phyloP scores from a whole-genome alignment of 495 filamentous ascomycete species.

The Aspergillus campestris region DNA sequence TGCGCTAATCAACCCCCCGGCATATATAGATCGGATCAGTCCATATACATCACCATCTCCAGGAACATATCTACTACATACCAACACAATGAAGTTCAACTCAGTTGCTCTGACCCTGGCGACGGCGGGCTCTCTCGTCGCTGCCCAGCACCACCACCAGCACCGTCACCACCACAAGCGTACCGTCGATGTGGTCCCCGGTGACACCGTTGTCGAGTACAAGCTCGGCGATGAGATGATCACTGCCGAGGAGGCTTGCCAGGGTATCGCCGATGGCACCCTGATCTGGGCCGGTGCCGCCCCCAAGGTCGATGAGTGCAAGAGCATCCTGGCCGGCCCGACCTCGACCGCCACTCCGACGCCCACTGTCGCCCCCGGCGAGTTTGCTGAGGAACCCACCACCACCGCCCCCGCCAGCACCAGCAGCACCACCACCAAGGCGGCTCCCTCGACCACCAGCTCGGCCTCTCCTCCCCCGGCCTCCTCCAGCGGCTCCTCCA shows the following conservation, averaged over 20 bases:
- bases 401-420: conserved; percentile 9
- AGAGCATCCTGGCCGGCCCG: conserved; percentile 10
- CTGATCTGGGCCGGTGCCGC: conserved; percentile 30
- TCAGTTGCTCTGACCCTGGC: conserved; percentile 35
- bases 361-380: conserved; percentile 16
- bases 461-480: conserved; percentile 13
- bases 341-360: conserved; percentile 12
- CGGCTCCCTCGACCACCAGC: conserved; percentile 5
- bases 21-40: background rate
- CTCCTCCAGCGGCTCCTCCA: conserved; percentile 12
- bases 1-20: too few relatives aligned
- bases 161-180: conserved; percentile 36
- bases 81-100: conserved; percentile 37
- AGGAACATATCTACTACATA: conserved; percentile 3
- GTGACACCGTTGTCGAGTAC: conserved; percentile 51
- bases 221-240: conserved; percentile 50
- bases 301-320: conserved; percentile 26
- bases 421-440: conserved; percentile 10
- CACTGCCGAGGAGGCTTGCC: conserved; percentile 46
- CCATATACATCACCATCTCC: background rate
- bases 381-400: conserved; percentile 24
- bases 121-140: conserved; percentile 37
- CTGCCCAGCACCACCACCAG: conserved; percentile 37
- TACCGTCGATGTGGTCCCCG: conserved; percentile 29
- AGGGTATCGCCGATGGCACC: conserved; percentile 49